These are phyloP conservation scores for Panicum hallii DNA, from an alignment of 202 grass and related monocot species.

Conservation along the genomic window DNA sequence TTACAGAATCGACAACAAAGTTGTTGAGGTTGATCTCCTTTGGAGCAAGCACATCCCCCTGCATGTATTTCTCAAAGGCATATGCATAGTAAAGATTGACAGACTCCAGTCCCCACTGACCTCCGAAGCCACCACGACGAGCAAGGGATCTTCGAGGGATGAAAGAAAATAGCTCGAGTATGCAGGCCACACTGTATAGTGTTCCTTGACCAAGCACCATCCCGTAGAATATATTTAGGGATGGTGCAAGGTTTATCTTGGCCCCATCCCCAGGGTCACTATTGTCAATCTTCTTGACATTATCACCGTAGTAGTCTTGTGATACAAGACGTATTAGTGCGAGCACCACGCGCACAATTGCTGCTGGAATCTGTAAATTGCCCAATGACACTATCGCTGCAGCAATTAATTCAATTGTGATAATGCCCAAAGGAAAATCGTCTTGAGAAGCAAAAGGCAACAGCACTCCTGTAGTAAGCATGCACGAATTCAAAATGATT, in stretches of 20 bases:
- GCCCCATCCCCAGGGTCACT: no score
- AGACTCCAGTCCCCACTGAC: background rate
- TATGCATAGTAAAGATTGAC: background rate
- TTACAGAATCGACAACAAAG: background rate
- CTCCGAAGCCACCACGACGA: background rate
- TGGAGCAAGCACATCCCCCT: background rate
- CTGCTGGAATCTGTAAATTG: constrained; percentile 35
- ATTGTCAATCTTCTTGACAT: background rate
- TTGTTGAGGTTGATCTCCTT: background rate
- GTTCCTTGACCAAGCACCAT: constrained; percentile 23
- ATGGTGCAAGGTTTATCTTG: background rate
- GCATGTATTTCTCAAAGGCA: background rate
- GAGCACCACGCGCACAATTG: background rate
- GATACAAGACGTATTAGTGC: rapidly evolving
- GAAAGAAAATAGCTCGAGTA: background rate
- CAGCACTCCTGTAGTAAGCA: background rate
- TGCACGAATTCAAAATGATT: background rate
- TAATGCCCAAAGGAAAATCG: no score
- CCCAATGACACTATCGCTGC: background rate
- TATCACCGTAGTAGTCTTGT: background rate
- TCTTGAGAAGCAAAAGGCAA: no score
- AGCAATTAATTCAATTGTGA: background rate
- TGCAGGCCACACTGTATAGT: background rate
- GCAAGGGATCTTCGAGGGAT: background rate
- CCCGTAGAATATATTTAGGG: background rate